Conservation (phyloP, 768 basidiomycete species). For the Boletellus ananas region DNA sequence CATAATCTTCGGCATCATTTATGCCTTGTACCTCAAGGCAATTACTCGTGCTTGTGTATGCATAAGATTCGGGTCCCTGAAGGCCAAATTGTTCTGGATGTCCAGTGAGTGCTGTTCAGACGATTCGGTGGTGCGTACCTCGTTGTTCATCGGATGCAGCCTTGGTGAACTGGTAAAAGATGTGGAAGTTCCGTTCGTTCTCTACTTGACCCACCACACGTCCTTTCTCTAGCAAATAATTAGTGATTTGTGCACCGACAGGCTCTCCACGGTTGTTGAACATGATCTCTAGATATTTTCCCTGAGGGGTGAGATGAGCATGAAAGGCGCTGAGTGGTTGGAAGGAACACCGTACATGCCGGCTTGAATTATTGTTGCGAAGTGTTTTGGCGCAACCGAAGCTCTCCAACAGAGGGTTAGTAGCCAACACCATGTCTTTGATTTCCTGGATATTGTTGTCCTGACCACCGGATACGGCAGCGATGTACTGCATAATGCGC, state of each 20-base stretch:
- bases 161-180: conserved; percentile 99
- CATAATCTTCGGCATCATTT: conserved; percentile 83
- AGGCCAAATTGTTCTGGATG: conserved; percentile 84
- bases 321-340: background rate
- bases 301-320: conserved; percentile 45
- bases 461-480: conserved; percentile 86
- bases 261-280: conserved; percentile 92
- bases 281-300: conserved; percentile 99
- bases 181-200: conserved; percentile 96
- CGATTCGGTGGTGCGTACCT: conserved; percentile 45
- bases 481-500: conserved; percentile 99
- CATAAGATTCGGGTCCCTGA: conserved; percentile 93
- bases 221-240: conserved; percentile 96
- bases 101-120: conserved; percentile 10
- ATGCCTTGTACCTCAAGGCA: conserved; percentile 91
- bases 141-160: conserved; percentile 86
- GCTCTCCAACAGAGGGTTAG: conserved; percentile 94
- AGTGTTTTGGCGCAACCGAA: conserved; percentile 99
- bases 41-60: conserved; percentile 88
- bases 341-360: conserved; percentile 69
- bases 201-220: conserved; percentile 95
- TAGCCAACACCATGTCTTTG: conserved; percentile 99
- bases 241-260: conserved; percentile 96
- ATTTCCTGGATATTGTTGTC: conserved; percentile 94
- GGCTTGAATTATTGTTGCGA: conserved; percentile 97